Base-by-base conservation (phyloP, 345 rosid genomes). In the Combretum micranthum region DNA sequence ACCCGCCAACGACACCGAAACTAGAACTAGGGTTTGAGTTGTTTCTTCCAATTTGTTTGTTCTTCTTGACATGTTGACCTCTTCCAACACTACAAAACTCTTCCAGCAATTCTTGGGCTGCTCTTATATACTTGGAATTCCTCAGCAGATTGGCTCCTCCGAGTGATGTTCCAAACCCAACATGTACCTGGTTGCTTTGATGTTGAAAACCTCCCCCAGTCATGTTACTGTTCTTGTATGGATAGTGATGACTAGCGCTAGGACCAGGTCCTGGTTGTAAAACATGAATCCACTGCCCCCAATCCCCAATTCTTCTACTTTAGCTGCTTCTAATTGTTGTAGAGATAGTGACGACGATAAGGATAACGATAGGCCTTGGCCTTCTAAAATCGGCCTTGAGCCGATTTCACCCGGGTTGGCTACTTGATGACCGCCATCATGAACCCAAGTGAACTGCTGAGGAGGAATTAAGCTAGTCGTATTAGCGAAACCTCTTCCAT, bases 11-110 rank as follows among this genome's bases (percentile, higher is more conserved):
- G 39, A 32, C 39, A 32, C 39, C 39, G 39, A 32, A 32, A 12
- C 62, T 48, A n/a, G 80, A 67, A 54, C 67, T 86, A 84, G 95
- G 95, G 84, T 84, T 90, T 64, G 83, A 45, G 20, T 22, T 62
- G 61, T 69, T 80, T 45, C 66, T 77, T 51, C 66, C 72, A 60
- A 59, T 72, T 15, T 69, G 63, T 51, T 72, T 87, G 73, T 55
- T 77, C 66, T 81, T 87, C 88, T 80, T 87, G 67, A 79, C 4
- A 25, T 15, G 80, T 59, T 67, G 77, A 5, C 87, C 90, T 63
- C 87, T 83, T 23, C 97, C 96, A 52, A 90, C 93, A 55, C 87
- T 85, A 50, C 97, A 90, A 65, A 87, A 87, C 61, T 90, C 97
- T 56, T 90, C 97, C 61, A 90, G 62, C 72, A 90, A 70, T 65